Evolutionary conservation across 352 stramenopile genomes (phyloP), one percentile per base, ranked within the genome.

Genomic region (Albugo candida): DNA sequence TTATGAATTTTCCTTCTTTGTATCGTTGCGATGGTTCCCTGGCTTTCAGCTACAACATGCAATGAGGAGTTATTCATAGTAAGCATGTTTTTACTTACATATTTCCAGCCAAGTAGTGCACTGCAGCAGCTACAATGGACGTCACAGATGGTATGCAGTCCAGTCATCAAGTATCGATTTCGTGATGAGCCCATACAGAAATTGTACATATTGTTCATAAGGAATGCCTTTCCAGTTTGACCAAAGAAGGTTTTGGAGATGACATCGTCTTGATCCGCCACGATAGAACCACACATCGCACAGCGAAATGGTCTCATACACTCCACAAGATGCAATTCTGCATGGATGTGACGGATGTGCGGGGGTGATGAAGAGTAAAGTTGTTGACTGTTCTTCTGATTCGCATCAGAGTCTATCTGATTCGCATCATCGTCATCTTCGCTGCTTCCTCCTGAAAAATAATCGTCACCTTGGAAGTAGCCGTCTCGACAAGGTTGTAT

Each of bases 1-100:
- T 75, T 49, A 84, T 83, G 48, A 78, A 87, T 55, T 81, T 83
- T 53, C 71, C 75, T 63, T 87, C 75, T 51, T 84, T 87, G 71
- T 87, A 87, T 56, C 81, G 80, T 58, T 87, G 75, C 41, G 75
- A 78, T 36, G 45, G 41, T 61, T 87, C 75, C 70, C 83, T 84
- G 20, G 75, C 75, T 40, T 79, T 80, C 50, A 87, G 52, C 75
- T 86, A 53, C 24, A 37, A 0, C 19, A 5, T 0, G 52, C 19
- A 13, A 37, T 49, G 17, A 20, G 20, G 20, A 45, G 10, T 40
- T 13, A 35, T 13, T 37, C 34, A 19, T 17, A 35, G 0, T 5
- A 6, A 53, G 19, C 56, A 58, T 19, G 16, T 39, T 3, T 5
- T 4, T 5, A 13, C 60, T 47, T 61, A 87, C 75, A 47, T 87